Conservation (phyloP, 148 eudicot genomes). For the Heliamphora exappendiculata region DNA sequence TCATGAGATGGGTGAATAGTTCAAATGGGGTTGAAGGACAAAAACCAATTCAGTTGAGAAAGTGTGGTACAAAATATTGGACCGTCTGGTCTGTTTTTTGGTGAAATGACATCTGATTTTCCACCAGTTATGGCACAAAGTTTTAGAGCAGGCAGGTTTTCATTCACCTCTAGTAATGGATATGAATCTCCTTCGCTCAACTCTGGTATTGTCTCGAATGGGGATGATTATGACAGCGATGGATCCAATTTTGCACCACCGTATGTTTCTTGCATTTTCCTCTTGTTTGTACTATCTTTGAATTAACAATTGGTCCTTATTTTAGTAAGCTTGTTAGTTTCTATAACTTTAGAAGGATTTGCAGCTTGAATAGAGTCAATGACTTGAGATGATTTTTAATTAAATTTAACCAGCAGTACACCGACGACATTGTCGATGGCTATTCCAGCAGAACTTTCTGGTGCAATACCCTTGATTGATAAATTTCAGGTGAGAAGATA, state of each 20-base stretch:
- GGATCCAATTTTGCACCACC: conserved; percentile 87
- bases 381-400: background rate
- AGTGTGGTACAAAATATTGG: background rate
- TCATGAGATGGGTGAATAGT: background rate
- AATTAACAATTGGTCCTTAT: background rate
- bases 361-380: background rate
- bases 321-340: background rate
- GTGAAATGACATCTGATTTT: conserved; percentile 53
- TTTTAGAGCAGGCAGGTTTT: conserved; percentile 52
- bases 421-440: conserved; percentile 80
- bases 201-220: conserved; percentile 53
- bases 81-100: background rate
- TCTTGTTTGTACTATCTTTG: background rate
- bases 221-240: conserved; percentile 94
- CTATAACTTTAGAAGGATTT: background rate
- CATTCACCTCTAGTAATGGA: conserved; percentile 61
- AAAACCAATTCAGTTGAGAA: background rate
- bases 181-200: conserved; percentile 56
- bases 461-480: conserved; percentile 90
- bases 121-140: conserved; percentile 56
- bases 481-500: conserved; percentile 72
- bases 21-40: background rate
- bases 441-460: conserved; percentile 89
- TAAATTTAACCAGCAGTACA: conserved; percentile 48
- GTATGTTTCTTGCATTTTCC: conserved; percentile 41